Conservation (phyloP, 257 asterid species). For the Gynochthodes officinalis region DNA sequence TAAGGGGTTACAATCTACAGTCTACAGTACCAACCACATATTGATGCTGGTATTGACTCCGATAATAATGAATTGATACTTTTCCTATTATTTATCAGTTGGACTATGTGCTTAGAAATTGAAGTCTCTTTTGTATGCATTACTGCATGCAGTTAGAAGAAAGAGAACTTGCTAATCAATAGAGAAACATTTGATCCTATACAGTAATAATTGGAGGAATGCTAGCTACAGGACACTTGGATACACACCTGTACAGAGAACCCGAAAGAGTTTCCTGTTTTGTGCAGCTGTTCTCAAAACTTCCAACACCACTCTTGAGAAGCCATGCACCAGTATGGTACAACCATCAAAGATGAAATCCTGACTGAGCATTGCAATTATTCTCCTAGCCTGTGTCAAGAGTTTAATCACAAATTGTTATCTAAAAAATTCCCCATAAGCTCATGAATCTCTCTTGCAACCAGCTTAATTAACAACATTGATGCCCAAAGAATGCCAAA, state of each 20-base stretch:
- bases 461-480: not conserved
- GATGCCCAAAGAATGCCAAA: not conserved
- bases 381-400: slow-evolving; percentile 65
- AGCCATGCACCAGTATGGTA: slow-evolving; percentile 93
- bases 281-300: slow-evolving; percentile 75
- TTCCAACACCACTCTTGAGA: slow-evolving; percentile 86
- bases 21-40: not conserved
- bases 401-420: slow-evolving; percentile 5
- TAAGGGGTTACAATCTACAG: not conserved
- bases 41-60: not conserved
- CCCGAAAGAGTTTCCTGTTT: slow-evolving; percentile 65
- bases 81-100: not conserved
- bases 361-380: slow-evolving; percentile 82
- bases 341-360: slow-evolving; percentile 91
- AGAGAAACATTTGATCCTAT: not conserved
- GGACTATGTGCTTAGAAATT: slow-evolving; percentile 7
- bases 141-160: not conserved
- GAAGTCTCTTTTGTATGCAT: not conserved
- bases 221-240: not conserved
- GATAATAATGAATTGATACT: not conserved
- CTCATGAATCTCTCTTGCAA: not conserved
- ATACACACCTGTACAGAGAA: slow-evolving; percentile 72
- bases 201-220: no score
- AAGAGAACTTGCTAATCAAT: not conserved
- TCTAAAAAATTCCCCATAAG: not conserved